Percentiles rank a stretch among this genome's conserved stretches.
These are phyloP conservation scores for Hyphopichia fennica DNA, from an alignment of 1,139 yeast genomes.

Conservation along the genomic window DNA sequence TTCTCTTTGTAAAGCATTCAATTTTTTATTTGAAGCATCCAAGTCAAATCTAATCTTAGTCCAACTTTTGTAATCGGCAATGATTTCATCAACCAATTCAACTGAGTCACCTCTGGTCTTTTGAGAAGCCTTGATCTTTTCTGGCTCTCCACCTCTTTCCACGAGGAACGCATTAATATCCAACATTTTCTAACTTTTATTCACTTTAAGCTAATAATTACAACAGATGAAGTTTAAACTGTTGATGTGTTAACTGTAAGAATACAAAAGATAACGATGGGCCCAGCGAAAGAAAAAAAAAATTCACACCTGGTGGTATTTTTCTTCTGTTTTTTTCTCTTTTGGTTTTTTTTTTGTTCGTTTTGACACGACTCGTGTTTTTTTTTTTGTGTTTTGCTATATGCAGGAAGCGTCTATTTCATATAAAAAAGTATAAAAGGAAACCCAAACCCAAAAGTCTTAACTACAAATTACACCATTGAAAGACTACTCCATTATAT, in stretches of 20 bases:
- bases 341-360: not conserved
- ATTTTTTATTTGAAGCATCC: conserved; percentile 84
- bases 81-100: conserved; percentile 93
- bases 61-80: conserved; percentile 89
- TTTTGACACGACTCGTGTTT: not conserved
- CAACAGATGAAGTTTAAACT: no score
- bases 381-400: no score
- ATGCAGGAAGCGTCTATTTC: no score
- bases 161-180: conserved; percentile 88
- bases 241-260: not conserved
- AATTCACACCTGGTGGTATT: not conserved
- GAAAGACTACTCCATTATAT: no score
- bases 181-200: conserved; percentile 56
- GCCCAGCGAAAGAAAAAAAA: not conserved
- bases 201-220: not conserved
- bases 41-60: conserved; percentile 87
- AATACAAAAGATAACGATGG: not conserved
- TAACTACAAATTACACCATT: no score
- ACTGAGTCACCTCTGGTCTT: conserved; percentile 93
- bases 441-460: not conserved
- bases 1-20: conserved; percentile 86
- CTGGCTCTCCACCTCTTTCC: conserved; percentile 97
- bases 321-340: not conserved
- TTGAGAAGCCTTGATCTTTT: conserved; percentile 82
- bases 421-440: no score